phyloP scores from a whole-genome alignment of 148 eudicot genomes.

The Arctostaphylos glauca region DNA sequence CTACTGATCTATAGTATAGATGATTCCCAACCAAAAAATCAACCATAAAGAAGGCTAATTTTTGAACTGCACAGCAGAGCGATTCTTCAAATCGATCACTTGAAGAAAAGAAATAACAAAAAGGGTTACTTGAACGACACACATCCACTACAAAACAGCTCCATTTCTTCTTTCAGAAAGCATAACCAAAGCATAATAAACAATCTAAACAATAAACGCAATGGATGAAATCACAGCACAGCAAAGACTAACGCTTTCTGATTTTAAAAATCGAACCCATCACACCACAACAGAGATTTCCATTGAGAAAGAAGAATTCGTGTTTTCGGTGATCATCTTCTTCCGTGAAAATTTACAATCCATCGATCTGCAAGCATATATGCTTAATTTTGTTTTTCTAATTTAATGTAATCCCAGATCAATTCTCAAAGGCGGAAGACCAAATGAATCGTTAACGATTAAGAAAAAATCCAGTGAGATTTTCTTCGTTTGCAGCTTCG shows the following conservation, averaged over 20 bases:
- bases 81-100: not conserved
- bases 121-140: constrained; percentile 21
- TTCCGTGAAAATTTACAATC: constrained; percentile 2
- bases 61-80: constrained; percentile 4
- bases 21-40: not conserved
- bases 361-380: not conserved
- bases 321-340: constrained; percentile 6
- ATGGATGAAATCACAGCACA: not conserved
- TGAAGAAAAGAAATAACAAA: not conserved
- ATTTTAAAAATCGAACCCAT: constrained; percentile 1
- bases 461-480: not conserved
- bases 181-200: not conserved
- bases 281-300: not conserved
- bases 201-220: not conserved
- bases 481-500: constrained; percentile 9
- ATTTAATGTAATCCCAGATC: not conserved
- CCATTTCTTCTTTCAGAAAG: not conserved
- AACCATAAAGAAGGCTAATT: not conserved
- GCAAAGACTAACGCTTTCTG: not conserved
- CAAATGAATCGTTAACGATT: not conserved
- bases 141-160: constrained; percentile 4
- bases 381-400: not conserved
- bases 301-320: constrained; percentile 6
- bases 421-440: not conserved
- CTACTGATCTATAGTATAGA: not conserved